These are phyloP conservation scores for Cenchrus americanus DNA, from an alignment of 176 grass and related monocot species.

Conservation along the genomic window DNA sequence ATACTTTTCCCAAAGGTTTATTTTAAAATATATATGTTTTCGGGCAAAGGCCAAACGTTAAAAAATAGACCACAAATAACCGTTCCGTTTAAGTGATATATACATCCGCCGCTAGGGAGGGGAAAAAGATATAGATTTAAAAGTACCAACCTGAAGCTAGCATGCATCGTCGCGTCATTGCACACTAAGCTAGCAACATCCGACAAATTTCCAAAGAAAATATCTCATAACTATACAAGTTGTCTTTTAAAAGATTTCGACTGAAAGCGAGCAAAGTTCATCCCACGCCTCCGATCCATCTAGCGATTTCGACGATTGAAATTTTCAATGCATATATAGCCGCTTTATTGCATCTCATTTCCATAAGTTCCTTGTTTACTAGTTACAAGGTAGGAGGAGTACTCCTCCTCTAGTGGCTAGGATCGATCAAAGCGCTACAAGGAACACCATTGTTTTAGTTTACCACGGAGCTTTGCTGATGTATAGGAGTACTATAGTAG, in stretches of 20 bases:
- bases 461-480: neutral
- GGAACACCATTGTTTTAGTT: neutral
- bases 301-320: neutral
- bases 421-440: neutral
- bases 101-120: neutral
- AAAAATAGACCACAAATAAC: neutral
- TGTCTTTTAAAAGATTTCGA: too few relatives aligned
- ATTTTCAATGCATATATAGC: neutral
- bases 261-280: too few relatives aligned
- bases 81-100: neutral
- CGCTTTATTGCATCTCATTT: neutral
- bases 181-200: neutral
- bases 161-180: neutral
- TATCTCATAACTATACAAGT: neutral
- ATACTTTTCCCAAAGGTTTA: too few relatives aligned
- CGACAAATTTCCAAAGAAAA: too few relatives aligned
- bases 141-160: neutral
- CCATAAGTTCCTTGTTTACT: neutral
- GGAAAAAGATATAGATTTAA: neutral
- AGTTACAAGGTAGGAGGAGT: neutral
- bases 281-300: too few relatives aligned
- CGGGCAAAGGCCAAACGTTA: too few relatives aligned
- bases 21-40: too few relatives aligned
- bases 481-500: neutral
- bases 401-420: neutral